Evolutionary conservation across 1,284 basidiomycete species (phyloP), one percentile per base, ranked within the genome.

Genomic region (Pisolithus thermaeus): DNA sequence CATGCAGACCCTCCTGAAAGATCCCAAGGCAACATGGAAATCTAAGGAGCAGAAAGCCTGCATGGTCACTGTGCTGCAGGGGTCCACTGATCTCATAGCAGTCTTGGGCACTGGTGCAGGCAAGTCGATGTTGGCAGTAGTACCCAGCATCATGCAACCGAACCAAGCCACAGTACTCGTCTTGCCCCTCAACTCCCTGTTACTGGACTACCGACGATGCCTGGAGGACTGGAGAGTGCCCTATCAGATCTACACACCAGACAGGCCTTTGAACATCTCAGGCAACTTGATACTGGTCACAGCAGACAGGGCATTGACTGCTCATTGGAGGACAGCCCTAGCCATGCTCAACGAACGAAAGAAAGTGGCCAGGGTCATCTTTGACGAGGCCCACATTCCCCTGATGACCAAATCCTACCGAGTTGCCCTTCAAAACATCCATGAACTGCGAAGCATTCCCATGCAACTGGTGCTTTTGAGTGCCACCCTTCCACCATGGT

Each of bases 301-400:
- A 3, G 42, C 37, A 9, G 52, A 50, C 25, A 42, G 27, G 20
- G 42, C 42, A 8, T 37, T 7, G 27, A 20, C 20, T 25, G 27
- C 22, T 8, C 20, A 16, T 0, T 52, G 52, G 52, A 28, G 35
- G 16, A 12, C 25, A 27, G 4, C 16, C 6, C 14, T 50, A 14
- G 41, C 36, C 1, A 41, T 38, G 8, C 27, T 52, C 1, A 44
- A 50, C 16, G 9, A 38, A 30, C 9, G 20, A 9, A 16, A 25
- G 20, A 23, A 27, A 3, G 48, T 52, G 4, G 27, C 38, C 11
- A n/a, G 49, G 12, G 5, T 46, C 6, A 20, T 50, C 1, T 50
- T 52, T n/a, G 48, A 52, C 16, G 48, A 52, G 50, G 47, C 47
- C 22, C 51, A 52, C 14, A 27, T 52, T 4, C n/a, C 20, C 1